phyloP scores from a whole-genome alignment of 768 basidiomycete genomes.

The Chlorophyllum brunneum region DNA sequence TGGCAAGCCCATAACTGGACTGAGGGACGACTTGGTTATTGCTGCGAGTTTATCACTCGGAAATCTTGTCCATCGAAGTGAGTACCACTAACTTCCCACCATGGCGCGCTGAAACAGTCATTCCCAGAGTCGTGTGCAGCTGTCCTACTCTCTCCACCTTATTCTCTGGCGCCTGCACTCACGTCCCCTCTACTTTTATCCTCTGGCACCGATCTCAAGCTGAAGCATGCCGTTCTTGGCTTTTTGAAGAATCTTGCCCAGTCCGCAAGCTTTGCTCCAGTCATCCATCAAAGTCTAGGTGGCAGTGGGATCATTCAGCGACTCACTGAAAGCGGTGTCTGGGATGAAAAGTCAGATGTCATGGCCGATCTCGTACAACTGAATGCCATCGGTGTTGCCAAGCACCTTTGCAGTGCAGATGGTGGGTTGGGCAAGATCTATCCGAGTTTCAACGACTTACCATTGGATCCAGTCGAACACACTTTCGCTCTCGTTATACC shows the following conservation, averaged over 20 bases:
- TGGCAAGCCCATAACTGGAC: conserved; percentile 21
- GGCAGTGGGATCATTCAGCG: conserved; percentile 59
- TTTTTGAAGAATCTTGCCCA: conserved; percentile 85
- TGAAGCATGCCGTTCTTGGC: conserved; percentile 87
- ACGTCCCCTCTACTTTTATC: conserved; percentile 54
- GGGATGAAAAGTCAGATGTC: conserved; percentile 66
- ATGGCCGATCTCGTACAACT: conserved; percentile 87
- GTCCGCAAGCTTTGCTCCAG: conserved; percentile 50
- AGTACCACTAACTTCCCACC: conserved; percentile 12
- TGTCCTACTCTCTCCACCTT: conserved; percentile 61
- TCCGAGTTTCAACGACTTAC: not conserved
- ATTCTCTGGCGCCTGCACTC: conserved; percentile 59
- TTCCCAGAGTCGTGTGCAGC: conserved; percentile 54
- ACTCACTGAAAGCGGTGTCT: conserved; percentile 62
- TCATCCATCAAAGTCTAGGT: conserved; percentile 57
- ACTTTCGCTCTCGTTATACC: conserved; percentile 52
- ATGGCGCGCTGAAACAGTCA: not conserved
- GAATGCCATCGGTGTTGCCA: conserved; percentile 82
- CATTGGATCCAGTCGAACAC: conserved; percentile 33
- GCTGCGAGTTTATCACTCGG: conserved; percentile 82
- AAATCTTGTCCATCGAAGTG: conserved; percentile 77
- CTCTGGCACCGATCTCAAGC: conserved; percentile 61
- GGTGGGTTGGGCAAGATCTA: conserved; percentile 42
- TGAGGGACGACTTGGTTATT: conserved; percentile 74
- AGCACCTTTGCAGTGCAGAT: conserved; percentile 79